Evolutionary conservation across 768 basidiomycete genomes (phyloP).

Genomic region (Lentinula aciculospora): DNA sequence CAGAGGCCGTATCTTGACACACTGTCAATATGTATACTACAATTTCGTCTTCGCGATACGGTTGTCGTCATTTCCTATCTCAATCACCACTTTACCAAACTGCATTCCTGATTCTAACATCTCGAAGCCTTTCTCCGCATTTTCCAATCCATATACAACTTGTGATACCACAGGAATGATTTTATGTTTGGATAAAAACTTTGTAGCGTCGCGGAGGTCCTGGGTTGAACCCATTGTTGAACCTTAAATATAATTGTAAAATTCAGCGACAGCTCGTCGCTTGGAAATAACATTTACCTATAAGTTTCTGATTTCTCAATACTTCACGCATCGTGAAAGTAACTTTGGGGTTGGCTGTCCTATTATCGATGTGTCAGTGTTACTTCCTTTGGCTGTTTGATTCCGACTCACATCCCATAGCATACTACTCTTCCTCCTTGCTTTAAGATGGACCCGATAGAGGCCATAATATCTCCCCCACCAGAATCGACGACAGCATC

Average conservation of each 20-base stretch:
- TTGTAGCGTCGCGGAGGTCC: slow-evolving; percentile 68
- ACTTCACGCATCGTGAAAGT: slow-evolving; percentile 77
- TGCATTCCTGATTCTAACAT: slow-evolving; percentile 58
- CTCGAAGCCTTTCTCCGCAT: slow-evolving; percentile 66
- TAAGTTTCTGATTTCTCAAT: slow-evolving; percentile 64
- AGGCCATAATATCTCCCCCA: slow-evolving; percentile 58
- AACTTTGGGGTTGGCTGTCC: slow-evolving; percentile 57
- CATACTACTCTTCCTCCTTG: slow-evolving; percentile 54
- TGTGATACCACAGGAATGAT: slow-evolving; percentile 69
- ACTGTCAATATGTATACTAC: neutral
- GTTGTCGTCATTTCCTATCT: slow-evolving; percentile 22
- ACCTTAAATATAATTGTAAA: slow-evolving; percentile 33
- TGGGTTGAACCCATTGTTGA: slow-evolving; percentile 81
- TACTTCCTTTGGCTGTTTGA: neutral
- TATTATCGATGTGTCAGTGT: slow-evolving; percentile 16
- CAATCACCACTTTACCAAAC: slow-evolving; percentile 75
- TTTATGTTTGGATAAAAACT: slow-evolving; percentile 58
- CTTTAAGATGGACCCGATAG: slow-evolving; percentile 44
- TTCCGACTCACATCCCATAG: slow-evolving; percentile 54
- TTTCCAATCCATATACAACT: slow-evolving; percentile 59
- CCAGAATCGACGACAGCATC: slow-evolving; percentile 68
- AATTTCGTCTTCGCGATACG: slow-evolving; percentile 12
- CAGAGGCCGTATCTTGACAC: no score
- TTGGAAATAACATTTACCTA: slow-evolving; percentile 38
- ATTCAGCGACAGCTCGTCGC: neutral